Evolutionary conservation across 495 filamentous ascomycete species (phyloP), one percentile per base, ranked within the genome.

Genomic region (Patellaria atrata): DNA sequence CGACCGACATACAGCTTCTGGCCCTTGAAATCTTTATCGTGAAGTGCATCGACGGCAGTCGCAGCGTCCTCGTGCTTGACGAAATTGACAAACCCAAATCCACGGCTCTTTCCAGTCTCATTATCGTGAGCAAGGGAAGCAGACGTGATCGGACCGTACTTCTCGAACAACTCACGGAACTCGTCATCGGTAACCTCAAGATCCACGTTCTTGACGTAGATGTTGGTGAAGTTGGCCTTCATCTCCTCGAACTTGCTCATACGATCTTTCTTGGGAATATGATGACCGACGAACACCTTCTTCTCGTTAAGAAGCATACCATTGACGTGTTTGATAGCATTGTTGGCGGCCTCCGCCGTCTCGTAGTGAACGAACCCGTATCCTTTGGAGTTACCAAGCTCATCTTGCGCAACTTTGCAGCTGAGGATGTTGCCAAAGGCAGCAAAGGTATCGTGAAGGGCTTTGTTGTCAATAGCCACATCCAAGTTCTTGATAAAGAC

Each of bases 181-280:
- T 94, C 79, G 3, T 94, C 83, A 28, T 99, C 91, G 37, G 75
- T 77, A 45, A 77, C 80, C 33, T 93, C 84, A n/a, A 60, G 47
- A 43, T 78, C 74, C 50, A 99, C 75, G 64, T 96, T 99, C 79
- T 99, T 99, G 63, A 99, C 82, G 62, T 96, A 99, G 56, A 96
- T 74, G 60, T 99, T 99, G 64, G 89, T 99, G 70, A 92, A 99
- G 71, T 99, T 96, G 59, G 91, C 89, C 76, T 96, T 96, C 87
- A 99, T 99, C 71, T 99, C 89, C 68, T 99, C 89, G 56, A 94
- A 96, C 68, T 99, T 99, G 82, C 84, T 94, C 70, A 94, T 86
- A 48, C 89, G 91, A 51, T 99, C 89, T 72, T 99, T 99, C 79
- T 94, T 94, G 48, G 89, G 89, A 58, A 99, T 94, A 65, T 99